Evolutionary conservation across 2,329 filamentous ascomycete genomes (phyloP).

Genomic region (Aureobasidium lini): DNA sequence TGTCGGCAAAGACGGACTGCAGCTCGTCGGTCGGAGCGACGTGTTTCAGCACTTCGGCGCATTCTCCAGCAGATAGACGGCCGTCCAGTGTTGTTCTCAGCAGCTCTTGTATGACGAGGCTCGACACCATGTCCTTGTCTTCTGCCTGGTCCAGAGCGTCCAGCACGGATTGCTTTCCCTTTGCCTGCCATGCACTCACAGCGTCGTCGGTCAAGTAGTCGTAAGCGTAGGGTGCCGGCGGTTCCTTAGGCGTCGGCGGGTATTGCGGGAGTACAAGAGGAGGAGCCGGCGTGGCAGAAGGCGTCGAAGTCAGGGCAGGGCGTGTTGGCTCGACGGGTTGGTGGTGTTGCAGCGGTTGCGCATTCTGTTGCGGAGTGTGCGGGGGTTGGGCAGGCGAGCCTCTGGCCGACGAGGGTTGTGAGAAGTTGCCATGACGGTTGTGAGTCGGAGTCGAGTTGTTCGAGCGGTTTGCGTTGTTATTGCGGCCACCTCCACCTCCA

Average conservation of each 20-base stretch:
- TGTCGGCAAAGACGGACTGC: slow-evolving; percentile 69
- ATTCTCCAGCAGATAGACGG: slow-evolving; percentile 58
- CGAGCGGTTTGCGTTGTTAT: slow-evolving; percentile 1
- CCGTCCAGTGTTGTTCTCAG: slow-evolving; percentile 66
- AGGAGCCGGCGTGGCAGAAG: slow-evolving; percentile 15
- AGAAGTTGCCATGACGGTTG: slow-evolving; percentile 10
- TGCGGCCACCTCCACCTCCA: background rate
- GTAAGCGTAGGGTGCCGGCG: slow-evolving; percentile 54
- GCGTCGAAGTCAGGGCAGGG: background rate
- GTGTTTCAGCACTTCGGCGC: slow-evolving; percentile 65
- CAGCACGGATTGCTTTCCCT: slow-evolving; percentile 60
- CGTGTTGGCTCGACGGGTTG: background rate
- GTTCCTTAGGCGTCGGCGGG: slow-evolving; percentile 15
- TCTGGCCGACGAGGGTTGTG: slow-evolving; percentile 7
- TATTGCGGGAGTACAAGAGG: slow-evolving; percentile 14
- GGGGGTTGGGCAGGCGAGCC: slow-evolving; percentile 13
- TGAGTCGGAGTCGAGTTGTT: slow-evolving; percentile 13
- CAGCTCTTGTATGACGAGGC: slow-evolving; percentile 76
- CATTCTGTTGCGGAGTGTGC: slow-evolving; percentile 13
- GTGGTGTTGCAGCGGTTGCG: slow-evolving; percentile 9
- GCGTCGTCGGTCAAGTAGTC: slow-evolving; percentile 65
- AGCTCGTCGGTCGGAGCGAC: slow-evolving; percentile 50
- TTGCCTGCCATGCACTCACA: slow-evolving; percentile 59
- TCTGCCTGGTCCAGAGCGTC: slow-evolving; percentile 57
- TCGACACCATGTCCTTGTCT: slow-evolving; percentile 58